Percentiles rank a stretch among this genome's conserved stretches.
phyloP scores from a whole-genome alignment of 176 grass and related monocot species.

The Triticum aestivum region IWGSC_CS_RefSeq_v2.1 NC_057800.1:640947437-640947936 shows the following conservation, averaged over 20 bases:
- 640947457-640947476: conserved; percentile 63
- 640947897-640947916: conserved; percentile 56
- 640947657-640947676: conserved; percentile 27
- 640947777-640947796: conserved; percentile 55
- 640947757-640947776: conserved; percentile 24
- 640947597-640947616: conserved; percentile 36
- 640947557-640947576: conserved; percentile 36
- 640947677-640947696: conserved; percentile 43
- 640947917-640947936: not conserved
- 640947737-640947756: conserved; percentile 53
- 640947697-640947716: conserved; percentile 60
- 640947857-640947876: conserved; percentile 33
- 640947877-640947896: conserved; percentile 87
- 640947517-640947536: not conserved
- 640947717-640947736: conserved; percentile 60
- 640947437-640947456: conserved; percentile 73
- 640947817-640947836: conserved; percentile 47
- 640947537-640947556: conserved; percentile 25
- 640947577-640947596: conserved; percentile 33
- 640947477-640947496: conserved; percentile 29
- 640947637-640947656: conserved; percentile 35
- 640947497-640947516: conserved; percentile 28
- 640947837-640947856: conserved; percentile 53
- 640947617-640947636: conserved; percentile 50
- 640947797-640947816: conserved; percentile 54